A percentile compares a stretch with the other conserved stretches of the same genome.
phyloP scores from a whole-genome alignment of 805 yeast species.

The Myxozyma melibiosi region DNA sequence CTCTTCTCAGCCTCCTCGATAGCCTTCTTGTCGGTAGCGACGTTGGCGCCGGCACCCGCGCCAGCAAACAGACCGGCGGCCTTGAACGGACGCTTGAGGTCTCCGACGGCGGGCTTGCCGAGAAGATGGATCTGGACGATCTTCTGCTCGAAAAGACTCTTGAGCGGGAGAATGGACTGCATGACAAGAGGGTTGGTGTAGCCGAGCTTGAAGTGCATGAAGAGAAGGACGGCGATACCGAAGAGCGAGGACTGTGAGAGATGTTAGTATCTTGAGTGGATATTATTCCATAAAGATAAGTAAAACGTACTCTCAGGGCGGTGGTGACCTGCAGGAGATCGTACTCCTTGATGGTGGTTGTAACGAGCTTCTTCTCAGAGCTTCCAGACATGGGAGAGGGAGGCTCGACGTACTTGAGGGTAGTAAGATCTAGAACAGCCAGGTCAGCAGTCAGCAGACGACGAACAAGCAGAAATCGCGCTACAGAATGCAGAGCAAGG shows the following conservation, averaged over 20 bases:
- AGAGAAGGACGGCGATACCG: conserved; percentile 93
- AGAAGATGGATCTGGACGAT: conserved; percentile 88
- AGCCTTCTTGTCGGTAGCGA: conserved; percentile 83
- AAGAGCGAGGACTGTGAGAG: conserved; percentile 68
- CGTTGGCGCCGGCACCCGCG: conserved; percentile 48
- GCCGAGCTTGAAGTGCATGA: conserved; percentile 97
- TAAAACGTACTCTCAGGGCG: conserved; percentile 50
- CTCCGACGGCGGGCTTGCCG: conserved; percentile 81
- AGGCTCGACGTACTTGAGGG: conserved; percentile 86
- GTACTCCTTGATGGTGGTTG: conserved; percentile 92
- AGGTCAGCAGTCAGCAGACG: neutral
- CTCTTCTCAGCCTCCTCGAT: conserved; percentile 81
- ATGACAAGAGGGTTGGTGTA: conserved; percentile 95
- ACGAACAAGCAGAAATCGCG: neutral
- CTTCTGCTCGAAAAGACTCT: conserved; percentile 86
- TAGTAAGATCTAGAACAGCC: conserved; percentile 61
- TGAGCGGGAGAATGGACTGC: conserved; percentile 90
- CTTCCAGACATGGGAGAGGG: conserved; percentile 78
- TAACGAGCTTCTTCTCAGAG: conserved; percentile 73
- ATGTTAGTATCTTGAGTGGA: neutral
- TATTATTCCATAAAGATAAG: neutral
- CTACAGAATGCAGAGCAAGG: neutral
- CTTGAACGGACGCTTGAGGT: conserved; percentile 95
- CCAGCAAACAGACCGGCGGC: conserved; percentile 71
- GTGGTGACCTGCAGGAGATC: conserved; percentile 83